These are phyloP conservation scores for Neurospora crassa DNA, from an alignment of 2,329 filamentous ascomycete genomes.

Conservation along the genomic window DNA sequence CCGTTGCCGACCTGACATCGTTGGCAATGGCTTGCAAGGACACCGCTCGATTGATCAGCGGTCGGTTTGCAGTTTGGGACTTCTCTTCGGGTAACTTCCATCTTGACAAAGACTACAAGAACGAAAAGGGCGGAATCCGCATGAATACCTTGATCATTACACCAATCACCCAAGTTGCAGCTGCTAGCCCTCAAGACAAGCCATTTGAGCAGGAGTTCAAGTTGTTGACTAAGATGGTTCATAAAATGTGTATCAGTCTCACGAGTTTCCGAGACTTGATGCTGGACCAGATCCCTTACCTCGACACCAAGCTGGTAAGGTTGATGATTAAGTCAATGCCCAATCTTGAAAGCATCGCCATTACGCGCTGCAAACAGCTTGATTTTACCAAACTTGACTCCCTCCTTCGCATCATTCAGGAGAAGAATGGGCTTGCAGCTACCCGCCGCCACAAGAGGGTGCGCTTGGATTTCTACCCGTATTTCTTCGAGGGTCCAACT, in stretches of 20 bases:
- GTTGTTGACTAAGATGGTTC: constrained; percentile 1
- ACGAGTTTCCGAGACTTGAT: constrained; percentile 9
- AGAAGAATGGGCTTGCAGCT: neutral
- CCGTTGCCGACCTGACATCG: constrained; percentile 11
- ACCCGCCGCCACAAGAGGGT: constrained; percentile 6
- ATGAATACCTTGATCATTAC: constrained; percentile 6
- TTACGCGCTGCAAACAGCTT: constrained; percentile 14
- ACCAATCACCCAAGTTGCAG: neutral
- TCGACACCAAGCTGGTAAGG: constrained; percentile 9
- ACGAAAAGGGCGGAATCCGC: neutral
- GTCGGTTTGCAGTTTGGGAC: neutral
- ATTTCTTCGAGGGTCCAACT: constrained; percentile 12
- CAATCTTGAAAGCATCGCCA: constrained; percentile 10
- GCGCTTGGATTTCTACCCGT: constrained; percentile 13
- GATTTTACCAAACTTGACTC: constrained; percentile 12
- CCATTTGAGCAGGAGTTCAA: neutral
- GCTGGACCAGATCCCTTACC: constrained; percentile 13
- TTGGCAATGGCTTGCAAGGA: constrained; percentile 10
- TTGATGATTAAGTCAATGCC: constrained; percentile 14
- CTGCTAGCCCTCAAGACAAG: neutral
- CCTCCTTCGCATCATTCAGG: constrained; percentile 10
- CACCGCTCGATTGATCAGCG: neutral
- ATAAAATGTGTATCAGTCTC: neutral
- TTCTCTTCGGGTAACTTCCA: neutral
- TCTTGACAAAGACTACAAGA: neutral